Conservation (phyloP, 2,329 filamentous ascomycete species). For the Trichoderma arundinaceum region DNA sequence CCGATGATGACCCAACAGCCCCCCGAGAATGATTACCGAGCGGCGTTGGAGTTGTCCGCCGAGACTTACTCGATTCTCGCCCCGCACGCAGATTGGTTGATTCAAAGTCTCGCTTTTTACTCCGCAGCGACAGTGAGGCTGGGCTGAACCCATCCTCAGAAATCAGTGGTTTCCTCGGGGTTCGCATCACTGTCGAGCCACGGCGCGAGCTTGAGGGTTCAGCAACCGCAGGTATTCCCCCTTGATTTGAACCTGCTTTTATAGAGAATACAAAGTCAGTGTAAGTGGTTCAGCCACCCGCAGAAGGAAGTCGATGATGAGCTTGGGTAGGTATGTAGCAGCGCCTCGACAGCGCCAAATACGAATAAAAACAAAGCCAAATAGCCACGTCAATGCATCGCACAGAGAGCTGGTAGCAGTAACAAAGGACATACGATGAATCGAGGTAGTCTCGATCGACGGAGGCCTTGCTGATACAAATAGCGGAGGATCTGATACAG, state of each 20-base stretch:
- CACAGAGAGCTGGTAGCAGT: slow-evolving; percentile 15
- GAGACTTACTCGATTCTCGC: slow-evolving; percentile 42
- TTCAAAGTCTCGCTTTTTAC: slow-evolving; percentile 41
- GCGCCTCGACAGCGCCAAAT: neutral
- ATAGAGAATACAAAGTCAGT: slow-evolving; percentile 3
- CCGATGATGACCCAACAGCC: neutral
- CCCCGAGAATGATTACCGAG: neutral
- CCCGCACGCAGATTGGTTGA: slow-evolving; percentile 34
- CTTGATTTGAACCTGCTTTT: neutral
- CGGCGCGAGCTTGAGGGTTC: slow-evolving; percentile 1
- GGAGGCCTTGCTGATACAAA: slow-evolving; percentile 1
- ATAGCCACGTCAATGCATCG: slow-evolving; percentile 6
- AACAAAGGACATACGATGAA: slow-evolving; percentile 3
- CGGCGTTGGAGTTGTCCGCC: slow-evolving; percentile 41
- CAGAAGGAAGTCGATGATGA: neutral
- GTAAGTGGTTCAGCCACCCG: neutral
- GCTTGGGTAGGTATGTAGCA: neutral
- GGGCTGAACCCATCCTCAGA: slow-evolving; percentile 31
- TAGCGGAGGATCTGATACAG: too few species aligned
- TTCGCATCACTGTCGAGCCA: slow-evolving; percentile 35
- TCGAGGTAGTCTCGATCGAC: neutral
- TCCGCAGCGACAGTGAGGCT: slow-evolving; percentile 37
- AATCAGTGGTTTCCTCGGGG: slow-evolving; percentile 30
- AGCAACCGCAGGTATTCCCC: neutral
- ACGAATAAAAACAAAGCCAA: neutral